A percentile compares a stretch with the other conserved stretches of the same genome.
Conservation (phyloP, 352 stramenopile species). For the Phytophthora gonapodyides region DNA sequence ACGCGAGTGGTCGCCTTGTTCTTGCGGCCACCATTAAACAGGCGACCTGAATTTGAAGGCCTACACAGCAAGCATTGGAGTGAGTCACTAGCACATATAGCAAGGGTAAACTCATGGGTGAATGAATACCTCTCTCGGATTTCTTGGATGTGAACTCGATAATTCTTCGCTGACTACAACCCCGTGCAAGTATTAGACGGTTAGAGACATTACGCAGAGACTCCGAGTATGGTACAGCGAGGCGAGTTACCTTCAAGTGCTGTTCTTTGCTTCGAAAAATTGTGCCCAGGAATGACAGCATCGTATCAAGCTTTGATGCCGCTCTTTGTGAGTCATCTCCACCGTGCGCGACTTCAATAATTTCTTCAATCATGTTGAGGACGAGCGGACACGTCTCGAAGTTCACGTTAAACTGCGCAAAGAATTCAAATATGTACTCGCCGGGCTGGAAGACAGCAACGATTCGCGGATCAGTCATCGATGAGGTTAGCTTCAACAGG, state of each 20-base stretch:
- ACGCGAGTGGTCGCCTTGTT: conserved; percentile 77
- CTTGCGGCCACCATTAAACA: conserved; percentile 57
- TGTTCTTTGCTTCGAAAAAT: conserved; percentile 88
- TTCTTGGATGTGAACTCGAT: conserved; percentile 92
- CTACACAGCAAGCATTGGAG: conserved; percentile 24
- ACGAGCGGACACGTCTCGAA: conserved; percentile 89
- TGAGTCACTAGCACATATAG: neutral
- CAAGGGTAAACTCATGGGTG: conserved; percentile 26
- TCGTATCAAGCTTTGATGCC: conserved; percentile 76
- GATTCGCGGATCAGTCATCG: too few relatives aligned
- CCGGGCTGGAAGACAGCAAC: conserved; percentile 49
- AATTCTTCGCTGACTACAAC: conserved; percentile 68
- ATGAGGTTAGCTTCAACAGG: too few relatives aligned
- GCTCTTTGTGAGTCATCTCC: conserved; percentile 65
- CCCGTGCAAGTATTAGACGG: conserved; percentile 4
- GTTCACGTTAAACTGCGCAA: conserved; percentile 90
- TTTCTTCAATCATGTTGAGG: conserved; percentile 89
- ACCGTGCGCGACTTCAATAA: conserved; percentile 81
- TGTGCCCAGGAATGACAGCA: conserved; percentile 85
- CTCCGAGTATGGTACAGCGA: neutral
- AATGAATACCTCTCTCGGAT: conserved; percentile 66
- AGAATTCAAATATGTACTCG: conserved; percentile 92
- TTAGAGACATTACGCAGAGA: neutral
- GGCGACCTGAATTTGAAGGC: conserved; percentile 40
- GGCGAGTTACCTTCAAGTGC: conserved; percentile 53